Evolutionary conservation across 805 yeast species (phyloP).

Genomic region (Ogataea glucozyma): DNA sequence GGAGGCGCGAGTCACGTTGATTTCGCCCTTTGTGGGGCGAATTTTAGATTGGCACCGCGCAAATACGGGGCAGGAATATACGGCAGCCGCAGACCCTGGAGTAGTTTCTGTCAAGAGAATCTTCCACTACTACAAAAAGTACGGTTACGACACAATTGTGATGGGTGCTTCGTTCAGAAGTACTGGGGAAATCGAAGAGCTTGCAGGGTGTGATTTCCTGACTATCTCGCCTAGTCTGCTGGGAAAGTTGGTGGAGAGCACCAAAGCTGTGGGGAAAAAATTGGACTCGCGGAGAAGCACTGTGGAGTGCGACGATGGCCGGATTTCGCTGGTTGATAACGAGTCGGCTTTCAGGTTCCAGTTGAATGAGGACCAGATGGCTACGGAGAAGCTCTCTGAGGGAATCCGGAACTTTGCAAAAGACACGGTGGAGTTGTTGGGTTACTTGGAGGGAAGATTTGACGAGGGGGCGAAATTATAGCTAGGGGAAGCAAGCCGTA

Average conservation of each 20-base stretch:
- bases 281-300: conserved; percentile 67
- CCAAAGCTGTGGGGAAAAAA: conserved; percentile 71
- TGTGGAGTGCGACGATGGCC: conserved; percentile 51
- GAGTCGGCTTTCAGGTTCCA: conserved; percentile 87
- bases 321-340: conserved; percentile 77
- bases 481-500: not conserved
- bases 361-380: conserved; percentile 96
- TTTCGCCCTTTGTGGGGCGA: conserved; percentile 99
- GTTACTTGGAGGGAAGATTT: conserved; percentile 13
- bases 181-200: conserved; percentile 87
- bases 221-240: conserved; percentile 92
- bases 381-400: conserved; percentile 94
- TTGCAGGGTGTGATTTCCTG: conserved; percentile 95
- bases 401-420: conserved; percentile 93
- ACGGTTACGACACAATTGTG: conserved; percentile 92
- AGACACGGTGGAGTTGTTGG: conserved; percentile 20
- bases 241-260: conserved; percentile 78
- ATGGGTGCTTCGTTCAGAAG: conserved; percentile 99
- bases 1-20: conserved; percentile 92
- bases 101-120: conserved; percentile 83
- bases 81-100: conserved; percentile 88
- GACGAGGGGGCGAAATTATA: conserved; percentile 10
- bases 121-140: conserved; percentile 97
- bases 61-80: conserved; percentile 81
- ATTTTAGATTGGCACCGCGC: conserved; percentile 98